Evolutionary conservation across 495 filamentous ascomycete species (phyloP), one percentile per base, ranked within the genome.

Genomic region (Hyaloscypha variabilis): DNA sequence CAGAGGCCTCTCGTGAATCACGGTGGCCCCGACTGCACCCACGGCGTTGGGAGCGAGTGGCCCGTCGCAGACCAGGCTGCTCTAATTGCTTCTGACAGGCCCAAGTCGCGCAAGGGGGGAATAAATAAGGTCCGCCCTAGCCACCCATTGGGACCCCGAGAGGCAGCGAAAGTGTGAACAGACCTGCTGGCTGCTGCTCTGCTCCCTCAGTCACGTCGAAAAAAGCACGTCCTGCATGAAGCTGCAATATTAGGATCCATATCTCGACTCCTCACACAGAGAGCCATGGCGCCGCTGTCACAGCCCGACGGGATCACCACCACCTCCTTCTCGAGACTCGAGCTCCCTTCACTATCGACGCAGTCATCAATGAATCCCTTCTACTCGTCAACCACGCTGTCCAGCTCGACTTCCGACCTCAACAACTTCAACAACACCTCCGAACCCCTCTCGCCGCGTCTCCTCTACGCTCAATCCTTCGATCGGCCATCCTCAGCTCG

Each of bases 361-460:
- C 39, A 46, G 19, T 46, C 6, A 3, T 46, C 39, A 28, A 25
- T 54, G 51, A 6, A 54, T 54, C 51, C 51, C 51, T 60, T 58
- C 56, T 65, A 51, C 21, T 88, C 85, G 74, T 94, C 94, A 75
- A 87, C 60, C 28, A 55, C 46, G 23, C 58, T 65, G 34, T 69
- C 67, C 30, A 61, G 36, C 58, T 72, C 67, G 50, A 67, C 64
- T 30, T 62, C 67, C 8, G 61, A 65, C 65, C 60, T 65, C 54
- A 24, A 46, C 23, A 31, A 52, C 49, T n/a, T 54, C 62, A 24
- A 54, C 39, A 49, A 60, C 19, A 29, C 21, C 46, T 42, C 60
- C 11, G 24, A 26, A 6, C 50, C 29, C 49, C 54, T 66, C 28
- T 67, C 67, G 8, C 65, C 71, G 28, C 65, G 63, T 60, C 53